Evolutionary conservation across 345 rosid species (phyloP), one percentile per base, ranked within the genome.

Genomic region (Lumnitzera racemosa): DNA sequence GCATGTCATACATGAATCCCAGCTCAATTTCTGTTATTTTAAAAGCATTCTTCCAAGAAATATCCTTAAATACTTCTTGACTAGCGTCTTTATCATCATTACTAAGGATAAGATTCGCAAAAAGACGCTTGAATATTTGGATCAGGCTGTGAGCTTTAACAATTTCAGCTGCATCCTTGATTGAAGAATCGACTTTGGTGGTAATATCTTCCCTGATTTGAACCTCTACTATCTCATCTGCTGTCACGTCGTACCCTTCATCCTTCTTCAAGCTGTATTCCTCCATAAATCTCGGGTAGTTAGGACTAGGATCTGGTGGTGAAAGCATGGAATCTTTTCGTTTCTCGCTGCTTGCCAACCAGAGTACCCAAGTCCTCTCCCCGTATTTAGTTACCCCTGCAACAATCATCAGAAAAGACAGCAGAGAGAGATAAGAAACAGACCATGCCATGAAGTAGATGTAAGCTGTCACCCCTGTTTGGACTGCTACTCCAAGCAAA

Each of bases 351-450:
- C 81, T 82, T 15, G 84, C 79, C 13, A 72, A 69, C 70, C 80
- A 67, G 12, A 77, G 84, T 0, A 75, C 75, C 65, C 70, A 66
- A 17, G 65, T 77, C 61, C 84, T 74, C 67, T 81, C 83, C 0
- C 62, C 75, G 27, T 72, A 81, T 68, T 79, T 81, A 60, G 73
- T 61, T 23, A 72, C 47, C 27, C 85, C 94, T 0, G 56, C 70
- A 0, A 66, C 49, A 11, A 81, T 27, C 71, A 83, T 66, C 31
- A 65, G 70, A 2, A 72, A 3, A 53, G 74, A 57, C 15, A 77
- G 36, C 13, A 16, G 52, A 0, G 67, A 65, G n/a, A 83, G 68
- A 11, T 0, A 48, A 31, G 68, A 29, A 17, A 51, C 46, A 0
- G 67, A 59, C 51, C 73, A 73, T n/a, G 72, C 76, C 61, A 61